Evolutionary conservation across 495 filamentous ascomycete species (phyloP), one percentile per base, ranked within the genome.

Genomic region (Glutinoglossum americanum): DNA sequence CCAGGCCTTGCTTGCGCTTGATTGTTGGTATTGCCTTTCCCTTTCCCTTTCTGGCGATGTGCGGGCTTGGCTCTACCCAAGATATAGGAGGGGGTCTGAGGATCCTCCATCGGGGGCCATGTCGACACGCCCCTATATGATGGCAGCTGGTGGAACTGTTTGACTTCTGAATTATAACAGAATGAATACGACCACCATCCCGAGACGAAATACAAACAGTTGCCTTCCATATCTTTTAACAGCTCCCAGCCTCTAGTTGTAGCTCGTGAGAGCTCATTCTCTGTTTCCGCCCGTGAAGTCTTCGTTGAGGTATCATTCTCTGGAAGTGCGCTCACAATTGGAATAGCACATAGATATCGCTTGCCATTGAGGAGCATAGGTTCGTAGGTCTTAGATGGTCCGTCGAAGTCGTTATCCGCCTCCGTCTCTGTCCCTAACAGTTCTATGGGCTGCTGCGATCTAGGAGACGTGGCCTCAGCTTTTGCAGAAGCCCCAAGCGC

Each of bases 101-200:
- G 77, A 65, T 97, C 92, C 62, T 84, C 80, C 51, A 77, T 71
- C 0, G 85, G 85, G 9, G 85, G 83, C 59, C 82, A 83, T 19
- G 76, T 74, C 3, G 86, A 80, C 0, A 80, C 76, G 5, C 81
- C 82, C 30, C 64, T 75, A 69, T 59, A 78, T 71, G 54, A 78
- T 0, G 89, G 79, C 55, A 88, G 71, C 55, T 85, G 85, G 70
- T 97, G 92, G 69, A 94, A 98, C 66, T 98, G 92, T 61, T 84
- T 85, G 33, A 98, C 81, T 57, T 85, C 79, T 47, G 79, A 74
- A 64, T 85, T 84, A 71, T 96, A 94, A 72, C 92, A 98, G 71
- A 94, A 97, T 33, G 80, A 82, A 67, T 98, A 98, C 57, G 83
- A 88, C 92, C 92, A 98, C 92, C 92, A 98, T 3, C 90, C 92